phyloP scores from a whole-genome alignment of 163 green algal genomes.

The Scenedesmus sp. region DNA sequence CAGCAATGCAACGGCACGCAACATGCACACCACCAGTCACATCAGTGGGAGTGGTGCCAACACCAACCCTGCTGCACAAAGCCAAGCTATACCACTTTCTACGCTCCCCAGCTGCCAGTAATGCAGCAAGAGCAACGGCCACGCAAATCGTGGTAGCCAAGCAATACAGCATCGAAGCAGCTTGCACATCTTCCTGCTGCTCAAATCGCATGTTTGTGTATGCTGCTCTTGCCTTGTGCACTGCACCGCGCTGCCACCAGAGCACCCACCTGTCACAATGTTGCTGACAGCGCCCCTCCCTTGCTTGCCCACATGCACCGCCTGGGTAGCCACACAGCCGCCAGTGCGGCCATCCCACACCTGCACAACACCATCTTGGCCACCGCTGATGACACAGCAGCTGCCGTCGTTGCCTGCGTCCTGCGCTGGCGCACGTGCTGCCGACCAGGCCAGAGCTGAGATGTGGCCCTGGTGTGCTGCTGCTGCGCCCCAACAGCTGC shows the following conservation, averaged over 20 bases:
- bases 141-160: too few relatives aligned
- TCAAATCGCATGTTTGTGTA: too few relatives aligned
- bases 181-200: too few relatives aligned
- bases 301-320: conserved; percentile 6
- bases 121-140: too few relatives aligned
- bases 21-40: too few relatives aligned
- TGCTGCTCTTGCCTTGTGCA: too few relatives aligned
- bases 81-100: too few relatives aligned
- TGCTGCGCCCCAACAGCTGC: conserved; percentile 8
- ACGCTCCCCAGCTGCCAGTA: too few relatives aligned
- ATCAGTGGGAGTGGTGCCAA: too few relatives aligned
- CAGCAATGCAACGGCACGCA: background rate
- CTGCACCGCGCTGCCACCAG: background rate
- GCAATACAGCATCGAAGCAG: too few relatives aligned
- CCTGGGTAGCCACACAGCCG: background rate
- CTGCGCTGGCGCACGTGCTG: background rate
- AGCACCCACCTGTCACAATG: conserved; percentile 32
- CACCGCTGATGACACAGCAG: conserved; percentile 28
- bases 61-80: too few relatives aligned
- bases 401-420: background rate
- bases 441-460: conserved; percentile 44
- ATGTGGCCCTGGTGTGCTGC: conserved; percentile 41
- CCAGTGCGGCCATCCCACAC: conserved; percentile 42
- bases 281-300: conserved; percentile 11
- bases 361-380: conserved; percentile 33